Percentiles rank a stretch among this genome's conserved stretches.
Conservation (phyloP, 2,329 filamentous ascomycete genomes). For the Elsinoe fawcettii region DNA sequence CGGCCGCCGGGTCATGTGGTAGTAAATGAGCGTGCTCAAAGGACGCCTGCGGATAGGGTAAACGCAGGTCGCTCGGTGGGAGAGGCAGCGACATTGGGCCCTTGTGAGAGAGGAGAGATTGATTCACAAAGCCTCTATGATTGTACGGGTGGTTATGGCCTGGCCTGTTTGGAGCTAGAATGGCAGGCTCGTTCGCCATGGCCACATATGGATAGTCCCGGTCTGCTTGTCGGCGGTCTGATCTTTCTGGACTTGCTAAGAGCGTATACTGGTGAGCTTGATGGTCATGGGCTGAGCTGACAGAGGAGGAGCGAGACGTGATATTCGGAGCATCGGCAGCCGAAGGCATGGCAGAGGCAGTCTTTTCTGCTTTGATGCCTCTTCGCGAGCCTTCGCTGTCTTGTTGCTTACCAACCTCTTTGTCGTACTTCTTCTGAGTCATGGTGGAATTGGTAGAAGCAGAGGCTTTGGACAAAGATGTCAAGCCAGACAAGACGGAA, state of each 20-base stretch:
- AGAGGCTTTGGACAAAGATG: not conserved
- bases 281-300: not conserved
- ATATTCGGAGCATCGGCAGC: not conserved
- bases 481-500: slow-evolving; percentile 1
- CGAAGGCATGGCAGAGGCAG: not conserved
- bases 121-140: too few species aligned
- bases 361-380: not conserved
- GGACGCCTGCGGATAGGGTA: too few species aligned
- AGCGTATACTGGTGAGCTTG: not conserved
- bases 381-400: not conserved
- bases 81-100: too few species aligned
- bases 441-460: slow-evolving; percentile 4
- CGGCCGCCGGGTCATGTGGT: too few species aligned
- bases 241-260: not conserved
- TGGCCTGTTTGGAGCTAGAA: too few species aligned
- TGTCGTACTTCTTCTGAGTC: slow-evolving; percentile 9
- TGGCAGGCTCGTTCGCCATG: too few species aligned
- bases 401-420: not conserved
- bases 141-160: too few species aligned
- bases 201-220: too few species aligned
- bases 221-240: not conserved
- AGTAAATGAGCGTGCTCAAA: too few species aligned
- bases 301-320: not conserved
- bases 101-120: too few species aligned
- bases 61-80: too few species aligned